phyloP scores from a whole-genome alignment of 352 stramenopile species.

The Phytophthora multivora region DNA sequence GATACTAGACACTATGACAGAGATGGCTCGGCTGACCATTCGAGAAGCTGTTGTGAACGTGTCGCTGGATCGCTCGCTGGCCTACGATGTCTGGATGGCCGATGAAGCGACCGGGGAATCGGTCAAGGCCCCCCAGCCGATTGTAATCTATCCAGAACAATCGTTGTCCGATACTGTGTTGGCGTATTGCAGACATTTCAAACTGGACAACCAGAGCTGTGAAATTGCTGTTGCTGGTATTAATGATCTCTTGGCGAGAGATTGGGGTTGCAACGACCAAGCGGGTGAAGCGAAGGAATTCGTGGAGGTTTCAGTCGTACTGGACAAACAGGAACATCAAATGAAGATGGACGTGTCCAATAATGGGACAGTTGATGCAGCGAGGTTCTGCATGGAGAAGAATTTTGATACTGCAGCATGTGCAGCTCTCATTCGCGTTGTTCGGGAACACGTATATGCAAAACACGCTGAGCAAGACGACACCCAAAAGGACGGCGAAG shows the following conservation, averaged over 20 bases:
- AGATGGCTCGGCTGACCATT: conserved; percentile 51
- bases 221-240: conserved; percentile 21
- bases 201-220: conserved; percentile 21
- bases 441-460: conserved; percentile 23
- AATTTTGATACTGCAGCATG: conserved; percentile 32
- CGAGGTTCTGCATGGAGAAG: conserved; percentile 42
- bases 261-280: conserved; percentile 57
- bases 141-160: conserved; percentile 45
- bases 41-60: conserved; percentile 62
- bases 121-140: conserved; percentile 22
- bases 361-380: conserved; percentile 48
- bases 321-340: conserved; percentile 23
- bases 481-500: background rate
- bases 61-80: conserved; percentile 56
- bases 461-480: background rate
- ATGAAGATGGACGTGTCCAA: conserved; percentile 15
- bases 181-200: conserved; percentile 34
- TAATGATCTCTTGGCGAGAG: conserved; percentile 32
- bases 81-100: conserved; percentile 41
- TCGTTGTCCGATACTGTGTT: conserved; percentile 37
- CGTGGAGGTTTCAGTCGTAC: conserved; percentile 23
- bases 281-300: conserved; percentile 8
- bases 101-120: conserved; percentile 14
- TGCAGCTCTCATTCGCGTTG: conserved; percentile 33
- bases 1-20: conserved; percentile 40